These are phyloP conservation scores for Physocladia obscura DNA, from an alignment of 192 early-diverging fungal species.

Conservation along the genomic window DNA sequence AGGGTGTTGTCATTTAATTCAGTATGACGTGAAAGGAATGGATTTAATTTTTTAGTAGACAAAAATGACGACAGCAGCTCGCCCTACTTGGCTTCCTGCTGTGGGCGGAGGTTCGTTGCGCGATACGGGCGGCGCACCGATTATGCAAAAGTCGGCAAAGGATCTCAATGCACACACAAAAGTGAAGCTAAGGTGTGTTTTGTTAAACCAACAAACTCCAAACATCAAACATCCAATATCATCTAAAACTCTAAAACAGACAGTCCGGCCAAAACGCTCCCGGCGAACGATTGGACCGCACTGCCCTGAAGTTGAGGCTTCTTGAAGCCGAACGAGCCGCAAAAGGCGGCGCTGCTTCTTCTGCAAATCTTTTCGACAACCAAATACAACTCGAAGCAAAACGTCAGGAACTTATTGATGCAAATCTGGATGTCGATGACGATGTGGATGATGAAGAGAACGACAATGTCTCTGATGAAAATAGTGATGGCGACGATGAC, in stretches of 20 bases:
- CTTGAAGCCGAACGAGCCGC: conserved; percentile 36
- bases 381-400: conserved; percentile 55
- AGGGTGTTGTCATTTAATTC: background rate
- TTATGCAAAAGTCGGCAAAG: conserved; percentile 23
- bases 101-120: conserved; percentile 49
- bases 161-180: conserved; percentile 47
- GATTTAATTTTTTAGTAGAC: background rate
- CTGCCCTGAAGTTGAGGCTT: conserved; percentile 39
- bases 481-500: conserved; percentile 51
- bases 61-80: conserved; percentile 26
- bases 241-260: conserved; percentile 3
- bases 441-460: conserved; percentile 51
- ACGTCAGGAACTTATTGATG: conserved; percentile 56
- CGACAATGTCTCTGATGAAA: conserved; percentile 34
- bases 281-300: conserved; percentile 28
- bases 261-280: conserved; percentile 52
- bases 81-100: conserved; percentile 56
- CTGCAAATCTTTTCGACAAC: conserved; percentile 12
- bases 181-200: conserved; percentile 42
- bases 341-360: conserved; percentile 16
- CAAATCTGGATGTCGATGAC: conserved; percentile 55
- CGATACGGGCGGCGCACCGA: conserved; percentile 46
- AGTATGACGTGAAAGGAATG: background rate
- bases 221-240: no score
- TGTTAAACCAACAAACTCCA: background rate